Conservation (phyloP, 768 basidiomycete species). For the Asterophora parasitica region DNA sequence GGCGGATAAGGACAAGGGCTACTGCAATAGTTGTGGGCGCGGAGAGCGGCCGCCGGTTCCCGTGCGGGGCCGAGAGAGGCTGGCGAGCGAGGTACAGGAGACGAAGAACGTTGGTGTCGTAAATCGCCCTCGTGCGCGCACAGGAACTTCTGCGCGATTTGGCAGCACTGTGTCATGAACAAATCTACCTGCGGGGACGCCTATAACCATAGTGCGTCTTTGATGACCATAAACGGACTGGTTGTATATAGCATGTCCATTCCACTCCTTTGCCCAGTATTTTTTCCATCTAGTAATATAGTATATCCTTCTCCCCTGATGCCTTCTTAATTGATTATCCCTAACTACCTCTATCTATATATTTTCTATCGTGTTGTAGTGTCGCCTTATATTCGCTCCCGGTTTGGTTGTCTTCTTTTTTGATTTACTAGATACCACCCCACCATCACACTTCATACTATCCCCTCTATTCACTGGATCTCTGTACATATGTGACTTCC, state of each 20-base stretch:
- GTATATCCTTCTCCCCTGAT: neutral
- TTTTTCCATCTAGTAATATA: slow-evolving; percentile 3
- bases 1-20: slow-evolving; percentile 28
- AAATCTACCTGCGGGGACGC: neutral
- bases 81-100: slow-evolving; percentile 11
- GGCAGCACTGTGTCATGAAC: slow-evolving; percentile 41
- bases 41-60: slow-evolving; percentile 25
- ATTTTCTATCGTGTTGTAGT: slow-evolving; percentile 3
- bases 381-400: neutral
- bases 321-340: slow-evolving; percentile 6
- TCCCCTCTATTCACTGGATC: slow-evolving; percentile 9
- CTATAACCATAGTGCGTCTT: neutral
- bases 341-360: neutral
- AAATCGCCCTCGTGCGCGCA: slow-evolving; percentile 62
- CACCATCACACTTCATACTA: neutral
- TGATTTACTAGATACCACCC: slow-evolving; percentile 7
- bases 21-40: slow-evolving; percentile 62
- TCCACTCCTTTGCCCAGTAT: slow-evolving; percentile 14
- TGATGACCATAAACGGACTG: neutral
- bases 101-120: slow-evolving; percentile 37
- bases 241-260: slow-evolving; percentile 11
- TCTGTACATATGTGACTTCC: slow-evolving; percentile 5
- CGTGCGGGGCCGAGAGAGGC: slow-evolving; percentile 1
- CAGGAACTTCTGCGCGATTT: slow-evolving; percentile 62
- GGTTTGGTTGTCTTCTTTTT: neutral